A percentile compares a stretch with the other conserved stretches of the same genome.
phyloP scores from a whole-genome alignment of 176 grass and related monocot species.

The Chrysopogon serrulatus region DNA sequence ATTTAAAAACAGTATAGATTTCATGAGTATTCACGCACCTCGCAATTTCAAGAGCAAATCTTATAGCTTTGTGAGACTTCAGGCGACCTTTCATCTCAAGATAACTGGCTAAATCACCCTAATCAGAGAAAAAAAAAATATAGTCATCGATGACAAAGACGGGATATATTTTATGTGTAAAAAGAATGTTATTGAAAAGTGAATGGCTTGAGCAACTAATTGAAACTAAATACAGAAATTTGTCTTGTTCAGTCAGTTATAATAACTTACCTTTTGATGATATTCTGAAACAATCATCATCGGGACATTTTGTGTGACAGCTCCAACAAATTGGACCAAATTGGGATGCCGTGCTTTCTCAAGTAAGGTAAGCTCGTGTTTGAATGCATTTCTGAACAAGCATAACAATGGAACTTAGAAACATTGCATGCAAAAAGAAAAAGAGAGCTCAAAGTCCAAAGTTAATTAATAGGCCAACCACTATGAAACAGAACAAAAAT shows the following conservation, averaged over 20 bases:
- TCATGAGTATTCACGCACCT: conserved; percentile 46
- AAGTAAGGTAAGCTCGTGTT: conserved; percentile 82
- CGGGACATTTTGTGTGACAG: conserved; percentile 89
- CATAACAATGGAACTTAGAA: not conserved
- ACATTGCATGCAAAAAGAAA: conserved; percentile 2
- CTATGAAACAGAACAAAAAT: not conserved
- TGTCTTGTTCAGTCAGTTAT: not conserved
- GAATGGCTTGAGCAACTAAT: not conserved
- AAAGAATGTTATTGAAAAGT: not conserved
- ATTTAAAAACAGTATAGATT: conserved; percentile 1
- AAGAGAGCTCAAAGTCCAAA: not conserved
- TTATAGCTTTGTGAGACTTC: conserved; percentile 64
- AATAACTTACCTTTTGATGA: conserved; percentile 68
- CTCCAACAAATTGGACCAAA: conserved; percentile 97
- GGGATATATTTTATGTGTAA: not conserved
- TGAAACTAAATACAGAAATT: not conserved
- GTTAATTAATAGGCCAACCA: not conserved
- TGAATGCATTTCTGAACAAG: conserved; percentile 82
- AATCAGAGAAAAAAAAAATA: conserved; percentile 13
- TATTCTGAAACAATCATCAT: conserved; percentile 99
- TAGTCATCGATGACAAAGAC: conserved; percentile 3
- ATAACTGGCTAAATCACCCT: conserved; percentile 92
- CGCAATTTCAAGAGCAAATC: conserved; percentile 88
- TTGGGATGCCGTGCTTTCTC: conserved; percentile 92
- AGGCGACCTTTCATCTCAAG: conserved; percentile 69